Conservation (phyloP, 2,329 filamentous ascomycete species). For the Thyridium curvatum region DNA sequence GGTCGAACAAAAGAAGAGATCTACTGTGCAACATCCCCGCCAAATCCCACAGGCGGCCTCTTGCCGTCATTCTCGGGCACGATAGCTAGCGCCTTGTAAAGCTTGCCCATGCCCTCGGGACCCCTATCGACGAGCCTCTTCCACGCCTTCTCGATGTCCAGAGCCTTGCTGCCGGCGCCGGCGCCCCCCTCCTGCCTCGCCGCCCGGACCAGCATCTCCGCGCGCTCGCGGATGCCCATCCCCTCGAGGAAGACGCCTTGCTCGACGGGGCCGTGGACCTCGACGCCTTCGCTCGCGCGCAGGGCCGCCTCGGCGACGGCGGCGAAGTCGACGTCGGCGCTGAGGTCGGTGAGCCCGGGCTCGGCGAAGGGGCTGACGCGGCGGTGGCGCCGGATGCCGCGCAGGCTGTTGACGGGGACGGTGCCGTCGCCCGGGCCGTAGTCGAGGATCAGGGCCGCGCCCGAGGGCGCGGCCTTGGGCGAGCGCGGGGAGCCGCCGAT, state of each 20-base stretch:
- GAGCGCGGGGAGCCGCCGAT: conserved; percentile 63
- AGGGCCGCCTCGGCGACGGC: conserved; percentile 79
- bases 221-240: conserved; percentile 80
- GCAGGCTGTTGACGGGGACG: conserved; percentile 82
- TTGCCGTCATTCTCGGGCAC: conserved; percentile 71
- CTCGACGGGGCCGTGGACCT: conserved; percentile 87
- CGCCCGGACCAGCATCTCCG: conserved; percentile 55
- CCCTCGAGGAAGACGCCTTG: conserved; percentile 73
- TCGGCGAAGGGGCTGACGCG: conserved; percentile 72
- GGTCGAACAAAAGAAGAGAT: no score
- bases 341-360: conserved; percentile 81
- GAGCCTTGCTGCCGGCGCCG: conserved; percentile 36
- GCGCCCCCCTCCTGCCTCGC: conserved; percentile 9
- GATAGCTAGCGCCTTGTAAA: conserved; percentile 92
- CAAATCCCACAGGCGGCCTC: conserved; percentile 84
- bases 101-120: conserved; percentile 81
- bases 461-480: conserved; percentile 59
- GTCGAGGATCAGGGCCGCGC: conserved; percentile 91
- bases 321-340: conserved; percentile 88
- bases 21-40: conserved; percentile 53
- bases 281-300: conserved; percentile 68
- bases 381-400: conserved; percentile 76
- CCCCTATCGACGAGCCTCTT: conserved; percentile 77
- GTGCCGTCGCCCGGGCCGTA: conserved; percentile 71
- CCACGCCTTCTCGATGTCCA: conserved; percentile 67